Conservation (phyloP, 2,329 filamentous ascomycete genomes). For the Tolypocladium guangdongense region DNA sequence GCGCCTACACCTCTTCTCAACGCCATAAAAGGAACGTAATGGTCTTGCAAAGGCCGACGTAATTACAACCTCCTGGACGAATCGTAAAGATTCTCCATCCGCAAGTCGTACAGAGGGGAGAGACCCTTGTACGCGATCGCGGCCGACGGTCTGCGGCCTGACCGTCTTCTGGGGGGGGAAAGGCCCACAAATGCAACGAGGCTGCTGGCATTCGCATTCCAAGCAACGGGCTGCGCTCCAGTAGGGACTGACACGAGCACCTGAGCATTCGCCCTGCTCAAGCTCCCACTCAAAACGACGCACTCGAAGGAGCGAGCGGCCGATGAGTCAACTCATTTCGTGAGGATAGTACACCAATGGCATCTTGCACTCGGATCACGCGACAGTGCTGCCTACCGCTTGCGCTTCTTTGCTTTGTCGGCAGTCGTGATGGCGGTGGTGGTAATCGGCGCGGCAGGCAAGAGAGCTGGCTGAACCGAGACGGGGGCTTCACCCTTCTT, state of each 20-base stretch:
- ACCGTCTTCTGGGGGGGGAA: not conserved
- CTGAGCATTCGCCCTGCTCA: not conserved
- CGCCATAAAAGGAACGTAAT: conserved; percentile 27
- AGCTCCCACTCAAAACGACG: not conserved
- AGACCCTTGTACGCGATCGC: not conserved
- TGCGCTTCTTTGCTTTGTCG: conserved; percentile 53
- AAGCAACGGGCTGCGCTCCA: not conserved
- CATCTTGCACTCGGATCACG: not conserved
- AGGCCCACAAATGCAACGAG: not conserved
- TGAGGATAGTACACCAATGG: not conserved
- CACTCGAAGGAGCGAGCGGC: not conserved
- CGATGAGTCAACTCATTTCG: not conserved
- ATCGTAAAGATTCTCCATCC: conserved; percentile 14
- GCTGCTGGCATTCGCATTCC: not conserved
- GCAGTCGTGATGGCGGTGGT: conserved; percentile 19
- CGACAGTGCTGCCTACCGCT: conserved; percentile 30
- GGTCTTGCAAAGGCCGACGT: conserved; percentile 22
- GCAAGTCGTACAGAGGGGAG: conserved; percentile 2
- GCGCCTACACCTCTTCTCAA: conserved; percentile 16
- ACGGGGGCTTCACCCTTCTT: conserved; percentile 41
- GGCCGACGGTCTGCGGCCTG: not conserved
- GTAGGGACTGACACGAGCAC: conserved; percentile 1
- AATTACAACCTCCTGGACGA: conserved; percentile 25
- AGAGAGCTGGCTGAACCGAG: conserved; percentile 25
- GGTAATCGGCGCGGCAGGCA: conserved; percentile 34